Conservation (phyloP, 2,329 filamentous ascomycete genomes). For the Colletotrichum chlorophyti region DNA sequence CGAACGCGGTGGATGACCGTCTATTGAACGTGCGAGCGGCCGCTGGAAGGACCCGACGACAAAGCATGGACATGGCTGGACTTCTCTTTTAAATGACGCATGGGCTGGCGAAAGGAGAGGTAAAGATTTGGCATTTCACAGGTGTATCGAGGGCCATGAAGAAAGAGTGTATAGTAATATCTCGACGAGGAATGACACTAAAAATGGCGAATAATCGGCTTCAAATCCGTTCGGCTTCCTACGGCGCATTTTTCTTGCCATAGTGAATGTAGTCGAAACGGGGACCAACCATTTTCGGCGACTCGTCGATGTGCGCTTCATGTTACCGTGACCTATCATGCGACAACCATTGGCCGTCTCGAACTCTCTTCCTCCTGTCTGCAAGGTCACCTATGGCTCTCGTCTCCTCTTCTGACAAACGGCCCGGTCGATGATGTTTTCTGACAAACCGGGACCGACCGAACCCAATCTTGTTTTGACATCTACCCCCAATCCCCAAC, state of each 20-base stretch:
- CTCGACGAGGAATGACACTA: conserved; percentile 22
- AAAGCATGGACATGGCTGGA: conserved; percentile 13
- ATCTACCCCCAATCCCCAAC: no score
- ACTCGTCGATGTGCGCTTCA: no score
- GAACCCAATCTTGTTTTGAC: no score
- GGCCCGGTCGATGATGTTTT: no score
- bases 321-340: no score
- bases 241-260: no score
- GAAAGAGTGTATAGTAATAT: conserved; percentile 27
- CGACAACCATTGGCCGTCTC: no score
- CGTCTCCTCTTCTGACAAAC: no score
- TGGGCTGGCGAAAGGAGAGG: conserved; percentile 23
- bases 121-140: conserved; percentile 16
- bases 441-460: no score
- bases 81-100: conserved; percentile 16
- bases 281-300: neutral
- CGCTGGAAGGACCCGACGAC: conserved; percentile 30
- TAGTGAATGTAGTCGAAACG: neutral
- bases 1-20: conserved; percentile 9
- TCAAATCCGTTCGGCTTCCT: neutral
- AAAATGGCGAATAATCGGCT: conserved; percentile 15
- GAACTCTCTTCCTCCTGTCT: no score
- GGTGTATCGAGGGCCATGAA: conserved; percentile 11
- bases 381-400: no score
- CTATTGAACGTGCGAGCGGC: conserved; percentile 20